Evolutionary conservation across 192 early-diverging fungal species (phyloP).

Genomic region (Thoreauomyces humboldtii): DNA sequence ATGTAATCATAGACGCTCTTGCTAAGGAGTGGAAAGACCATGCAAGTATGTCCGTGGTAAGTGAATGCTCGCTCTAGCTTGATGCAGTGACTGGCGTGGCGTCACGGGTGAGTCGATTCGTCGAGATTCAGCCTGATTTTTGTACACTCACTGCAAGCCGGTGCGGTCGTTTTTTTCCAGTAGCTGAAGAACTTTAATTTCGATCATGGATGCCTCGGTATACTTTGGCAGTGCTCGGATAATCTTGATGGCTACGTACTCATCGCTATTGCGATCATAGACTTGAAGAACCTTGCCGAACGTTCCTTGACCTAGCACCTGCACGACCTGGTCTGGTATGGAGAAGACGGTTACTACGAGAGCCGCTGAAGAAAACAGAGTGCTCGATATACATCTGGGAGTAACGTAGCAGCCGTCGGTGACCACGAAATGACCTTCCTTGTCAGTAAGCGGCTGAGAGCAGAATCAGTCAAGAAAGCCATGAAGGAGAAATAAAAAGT

Average conservation of each 20-base stretch:
- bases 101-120: too few species aligned
- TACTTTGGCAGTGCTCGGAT: conserved; percentile 94
- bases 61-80: conserved; percentile 83
- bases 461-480: neutral
- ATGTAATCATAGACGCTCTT: conserved; percentile 92
- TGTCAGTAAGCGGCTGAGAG: conserved; percentile 68
- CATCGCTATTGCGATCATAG: conserved; percentile 52
- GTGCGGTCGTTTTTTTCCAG: conserved; percentile 77
- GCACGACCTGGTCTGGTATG: conserved; percentile 70
- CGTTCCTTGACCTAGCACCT: conserved; percentile 91
- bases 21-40: conserved; percentile 93
- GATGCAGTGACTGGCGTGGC: conserved; percentile 72
- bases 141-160: conserved; percentile 74
- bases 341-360: neutral
- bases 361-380: neutral
- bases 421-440: conserved; percentile 92
- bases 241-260: conserved; percentile 82
- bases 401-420: conserved; percentile 70
- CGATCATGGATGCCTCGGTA: conserved; percentile 85
- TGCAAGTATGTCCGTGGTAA: conserved; percentile 90
- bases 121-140: too few species aligned
- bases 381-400: neutral
- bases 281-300: conserved; percentile 97
- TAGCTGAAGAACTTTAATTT: conserved; percentile 81
- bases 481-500: too few species aligned